A percentile compares a stretch with the other conserved stretches of the same genome.
These are phyloP conservation scores for Suhomyces tanzawaensis DNA, from an alignment of 805 yeast species.

Conservation along the genomic window DNA sequence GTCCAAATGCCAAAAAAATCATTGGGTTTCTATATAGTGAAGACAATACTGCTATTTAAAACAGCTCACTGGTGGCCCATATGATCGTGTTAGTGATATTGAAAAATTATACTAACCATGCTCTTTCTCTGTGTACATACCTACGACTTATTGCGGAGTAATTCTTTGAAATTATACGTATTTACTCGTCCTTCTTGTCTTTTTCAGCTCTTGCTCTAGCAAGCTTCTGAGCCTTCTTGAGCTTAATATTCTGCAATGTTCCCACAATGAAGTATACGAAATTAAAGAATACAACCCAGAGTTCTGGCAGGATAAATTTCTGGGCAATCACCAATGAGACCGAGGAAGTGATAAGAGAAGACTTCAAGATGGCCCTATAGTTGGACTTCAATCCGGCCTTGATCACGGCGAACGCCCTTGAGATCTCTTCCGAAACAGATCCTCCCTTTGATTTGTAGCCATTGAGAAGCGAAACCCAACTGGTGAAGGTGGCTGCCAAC, in stretches of 20 bases:
- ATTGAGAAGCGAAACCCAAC: constrained; percentile 54
- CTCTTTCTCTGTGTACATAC: no score
- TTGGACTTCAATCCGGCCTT: constrained; percentile 38
- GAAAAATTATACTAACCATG: no score
- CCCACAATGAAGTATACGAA: constrained; percentile 58
- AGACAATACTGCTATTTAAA: no score
- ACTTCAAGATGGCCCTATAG: constrained; percentile 45
- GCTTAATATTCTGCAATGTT: constrained; percentile 56
- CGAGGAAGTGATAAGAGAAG: constrained; percentile 55
- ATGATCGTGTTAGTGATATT: no score
- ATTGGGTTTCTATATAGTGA: no score
- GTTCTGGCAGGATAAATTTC: constrained; percentile 51
- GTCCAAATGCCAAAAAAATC: no score
- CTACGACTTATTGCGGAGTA: no score
- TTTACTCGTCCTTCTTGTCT: constrained; percentile 6
- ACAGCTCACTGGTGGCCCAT: no score
- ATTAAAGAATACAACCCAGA: constrained; percentile 65
- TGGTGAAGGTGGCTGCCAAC: constrained; percentile 45
- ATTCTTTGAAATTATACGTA: no score
- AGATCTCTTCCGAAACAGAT: constrained; percentile 9
- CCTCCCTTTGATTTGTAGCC: constrained; percentile 20
- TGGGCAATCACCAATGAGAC: constrained; percentile 55
- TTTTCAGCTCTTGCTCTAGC: constrained; percentile 9
- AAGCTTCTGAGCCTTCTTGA: constrained; percentile 38
- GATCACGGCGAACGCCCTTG: constrained; percentile 16